Evolutionary conservation across 2,329 filamentous ascomycete species (phyloP).

Genomic region (Botrytis squamosa): DNA sequence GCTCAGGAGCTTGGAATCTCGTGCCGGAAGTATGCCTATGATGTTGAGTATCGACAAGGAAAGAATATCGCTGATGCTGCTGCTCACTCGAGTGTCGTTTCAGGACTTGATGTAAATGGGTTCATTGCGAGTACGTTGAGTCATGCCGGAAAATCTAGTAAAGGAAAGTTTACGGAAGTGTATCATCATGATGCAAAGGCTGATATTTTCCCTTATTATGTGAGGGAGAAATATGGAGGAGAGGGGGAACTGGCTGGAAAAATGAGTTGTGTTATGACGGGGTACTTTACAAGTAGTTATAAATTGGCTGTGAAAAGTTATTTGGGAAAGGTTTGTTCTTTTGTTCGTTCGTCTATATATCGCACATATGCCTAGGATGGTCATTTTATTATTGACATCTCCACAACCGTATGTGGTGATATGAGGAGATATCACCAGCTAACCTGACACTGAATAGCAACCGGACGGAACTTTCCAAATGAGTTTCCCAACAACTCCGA

Average conservation of each 20-base stretch:
- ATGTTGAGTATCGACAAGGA: conserved; percentile 51
- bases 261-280: conserved; percentile 45
- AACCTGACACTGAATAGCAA: conserved; percentile 32
- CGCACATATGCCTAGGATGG: not conserved
- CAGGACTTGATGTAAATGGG: conserved; percentile 40
- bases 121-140: conserved; percentile 42
- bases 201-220: conserved; percentile 40
- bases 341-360: not conserved
- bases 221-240: conserved; percentile 44
- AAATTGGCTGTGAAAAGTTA: conserved; percentile 48
- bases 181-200: conserved; percentile 56
- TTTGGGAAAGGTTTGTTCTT: conserved; percentile 45
- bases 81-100: conserved; percentile 39
- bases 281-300: conserved; percentile 45
- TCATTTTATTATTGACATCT: not conserved
- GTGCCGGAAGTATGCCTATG: conserved; percentile 39
- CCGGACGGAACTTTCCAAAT: conserved; percentile 47
- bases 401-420: not conserved
- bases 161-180: conserved; percentile 46
- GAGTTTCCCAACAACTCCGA: conserved; percentile 46
- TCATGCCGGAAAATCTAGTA: conserved; percentile 47
- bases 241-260: conserved; percentile 44
- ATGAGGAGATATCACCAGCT: not conserved
- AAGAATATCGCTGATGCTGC: conserved; percentile 57
- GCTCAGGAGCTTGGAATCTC: conserved; percentile 39